Evolutionary conservation across 495 filamentous ascomycete species (phyloP), one percentile per base, ranked within the genome.

Genomic region (Clohesyomyces aquaticus): DNA sequence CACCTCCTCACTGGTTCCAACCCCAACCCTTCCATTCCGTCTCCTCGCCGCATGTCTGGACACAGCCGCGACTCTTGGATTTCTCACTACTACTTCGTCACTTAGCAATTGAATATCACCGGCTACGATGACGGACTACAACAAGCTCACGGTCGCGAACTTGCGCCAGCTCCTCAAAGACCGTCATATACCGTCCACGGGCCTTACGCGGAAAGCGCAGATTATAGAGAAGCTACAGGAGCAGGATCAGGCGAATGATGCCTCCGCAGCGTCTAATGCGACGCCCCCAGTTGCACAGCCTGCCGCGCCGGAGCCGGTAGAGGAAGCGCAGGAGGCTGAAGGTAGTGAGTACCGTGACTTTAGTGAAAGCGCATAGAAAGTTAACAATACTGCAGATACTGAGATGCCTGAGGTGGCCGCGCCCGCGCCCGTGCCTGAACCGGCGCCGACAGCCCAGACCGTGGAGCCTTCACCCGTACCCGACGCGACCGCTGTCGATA

Each of bases 171-270:
- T 74, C 12, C 63, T 77, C 19, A 76, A 76, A 55, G 69, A 75
- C 16, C 75, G 75, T 54, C 59, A 68, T 4, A 76, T 77, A 38
- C 66, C 75, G 6, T 66, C 69, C 10, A 75, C 75, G 0, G 75
- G 75, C 29, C 65, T 77, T n/a, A 73, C 73, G 50, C 63, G 71
- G 23, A 77, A 77, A 54, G 67, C 68, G 29, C 71, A 74, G 56
- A 72, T 75, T 41, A 66, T 77, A 19, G 74, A 77, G 28, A 74
- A 72, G 55, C 66, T 77, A 11, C 55, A 68, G 50, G 68, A 67
- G 35, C 19, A 64, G 27, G 75, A 76, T 55, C 42, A 49, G n/a
- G 47, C 66, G 21, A 56, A 61, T 42, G 53, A 25, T 10, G 59
- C 28, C 9, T 28, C 28, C 23, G 42, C 45, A 51, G 60, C 49